These are phyloP conservation scores for Eleusine indica DNA, from an alignment of 176 grass and related monocot genomes.

Conservation along the genomic window DNA sequence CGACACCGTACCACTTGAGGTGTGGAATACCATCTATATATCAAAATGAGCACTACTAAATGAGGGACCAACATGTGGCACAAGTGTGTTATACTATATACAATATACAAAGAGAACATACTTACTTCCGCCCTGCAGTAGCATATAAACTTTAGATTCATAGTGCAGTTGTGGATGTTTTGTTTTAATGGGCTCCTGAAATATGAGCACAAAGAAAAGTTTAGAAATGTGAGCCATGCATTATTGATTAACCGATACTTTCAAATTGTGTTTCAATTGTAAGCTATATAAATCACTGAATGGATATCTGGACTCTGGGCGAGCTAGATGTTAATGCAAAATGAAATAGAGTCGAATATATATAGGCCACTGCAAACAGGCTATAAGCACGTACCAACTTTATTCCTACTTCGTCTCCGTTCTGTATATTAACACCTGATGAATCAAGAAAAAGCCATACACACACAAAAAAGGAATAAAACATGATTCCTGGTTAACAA, in stretches of 20 bases:
- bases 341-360: neutral
- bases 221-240: neutral
- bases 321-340: neutral
- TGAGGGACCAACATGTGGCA: slow-evolving; percentile 6
- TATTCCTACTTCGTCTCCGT: slow-evolving; percentile 80
- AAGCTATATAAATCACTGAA: neutral
- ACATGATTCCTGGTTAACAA: neutral
- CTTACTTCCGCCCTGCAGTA: slow-evolving; percentile 96
- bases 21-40: slow-evolving; percentile 79
- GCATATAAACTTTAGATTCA: slow-evolving; percentile 94
- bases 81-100: neutral
- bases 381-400: slow-evolving; percentile 66
- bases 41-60: slow-evolving; percentile 13
- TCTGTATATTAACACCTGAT: slow-evolving; percentile 84
- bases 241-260: neutral
- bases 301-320: neutral
- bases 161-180: slow-evolving; percentile 93
- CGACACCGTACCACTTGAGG: slow-evolving; percentile 87
- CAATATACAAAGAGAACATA: neutral
- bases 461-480: slow-evolving; percentile 13
- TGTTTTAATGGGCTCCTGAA: slow-evolving; percentile 76
- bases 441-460: slow-evolving; percentile 22
- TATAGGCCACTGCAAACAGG: neutral
- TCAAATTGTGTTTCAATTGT: neutral
- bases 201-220: slow-evolving; percentile 30